Base-by-base conservation (phyloP, 345 rosid species). In the Toxicodendron radicans region DNA sequence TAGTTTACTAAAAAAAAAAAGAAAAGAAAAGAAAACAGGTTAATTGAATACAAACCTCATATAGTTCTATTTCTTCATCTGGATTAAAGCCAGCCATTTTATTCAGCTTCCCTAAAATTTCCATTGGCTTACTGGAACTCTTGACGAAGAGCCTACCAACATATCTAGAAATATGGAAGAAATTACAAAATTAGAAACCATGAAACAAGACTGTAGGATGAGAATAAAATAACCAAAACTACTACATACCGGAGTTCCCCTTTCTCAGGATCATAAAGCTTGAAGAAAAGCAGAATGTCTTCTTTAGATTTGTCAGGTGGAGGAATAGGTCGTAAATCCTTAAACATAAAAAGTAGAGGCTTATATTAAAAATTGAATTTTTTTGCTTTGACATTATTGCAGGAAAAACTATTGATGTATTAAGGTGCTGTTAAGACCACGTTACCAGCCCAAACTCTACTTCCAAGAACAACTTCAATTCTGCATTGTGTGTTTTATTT, bases 21-120 rank as follows among this genome's bases (percentile, higher is more conserved):
- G 12, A 49, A 73, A 65, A 46, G 5, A 14, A 7, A 46, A 45
- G 35, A 24, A 1, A 24, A 38, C 43, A 38, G 43, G 20, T 58
- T 35, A 68, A 73, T 43, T 27, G 38, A 57, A 66, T 59, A 70
- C 78, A 73, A 79, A 95, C 99, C 98, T 95, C 98, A 78, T 83
- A 93, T 66, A 95, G 90, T 70, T 93, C 92, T 75, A 95, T 87
- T 79, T 91, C 97, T 77, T 89, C 93, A 80, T 91, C 97, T 73
- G 90, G 88, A 58, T 89, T 75, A 86, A 88, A 95, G 65, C 98
- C 95, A 76, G 93, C 98, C 99, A 95, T 84, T 81, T 87, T 87
- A 84, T 90, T 95, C 53, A 95, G 74, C 83, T 83, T 91, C 61
- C 83, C 79, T 59, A 93, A 51, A 71, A 89, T 88, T 74, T 95